These are phyloP conservation scores for Globisporangium splendens DNA, from an alignment of 352 stramenopile genomes.

Conservation along the genomic window DNA sequence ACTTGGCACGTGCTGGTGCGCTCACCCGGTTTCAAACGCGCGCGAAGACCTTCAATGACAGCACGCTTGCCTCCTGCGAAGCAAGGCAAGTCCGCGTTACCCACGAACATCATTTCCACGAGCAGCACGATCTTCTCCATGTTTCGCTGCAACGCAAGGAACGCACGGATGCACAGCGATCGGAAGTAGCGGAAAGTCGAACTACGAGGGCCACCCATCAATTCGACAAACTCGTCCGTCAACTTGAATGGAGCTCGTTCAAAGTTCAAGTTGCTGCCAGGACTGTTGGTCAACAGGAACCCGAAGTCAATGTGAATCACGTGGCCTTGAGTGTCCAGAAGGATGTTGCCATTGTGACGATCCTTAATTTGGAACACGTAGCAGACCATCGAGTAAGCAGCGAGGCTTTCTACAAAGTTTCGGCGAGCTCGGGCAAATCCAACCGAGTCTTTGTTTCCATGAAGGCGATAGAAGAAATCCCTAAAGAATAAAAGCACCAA, in stretches of 20 bases:
- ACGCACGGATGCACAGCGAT: constrained; percentile 94
- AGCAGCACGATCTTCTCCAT: constrained; percentile 95
- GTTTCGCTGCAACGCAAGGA: constrained; percentile 91
- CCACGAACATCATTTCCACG: constrained; percentile 94
- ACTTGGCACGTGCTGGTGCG: constrained; percentile 79
- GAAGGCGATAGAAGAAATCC: constrained; percentile 92
- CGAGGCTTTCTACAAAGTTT: constrained; percentile 91
- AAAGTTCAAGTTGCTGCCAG: constrained; percentile 93
- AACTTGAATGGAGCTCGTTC: constrained; percentile 98
- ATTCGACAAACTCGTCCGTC: constrained; percentile 93
- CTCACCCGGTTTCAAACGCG: constrained; percentile 72
- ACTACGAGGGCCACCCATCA: constrained; percentile 92
- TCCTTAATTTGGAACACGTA: constrained; percentile 99
- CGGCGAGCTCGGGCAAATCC: constrained; percentile 76
- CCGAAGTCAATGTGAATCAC: constrained; percentile 99
- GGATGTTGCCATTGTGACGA: constrained; percentile 99
- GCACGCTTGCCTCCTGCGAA: constrained; percentile 80
- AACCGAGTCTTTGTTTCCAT: constrained; percentile 78
- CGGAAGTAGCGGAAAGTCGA: constrained; percentile 93
- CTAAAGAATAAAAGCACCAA: constrained; percentile 7
- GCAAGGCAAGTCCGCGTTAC: constrained; percentile 82
- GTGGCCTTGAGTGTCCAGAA: constrained; percentile 95
- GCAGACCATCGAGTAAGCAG: constrained; percentile 97
- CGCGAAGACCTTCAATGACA: constrained; percentile 72
- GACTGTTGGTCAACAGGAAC: constrained; percentile 96